Conservation (phyloP, 2,329 filamentous ascomycete genomes). For the Beauveria sp. region DNA sequence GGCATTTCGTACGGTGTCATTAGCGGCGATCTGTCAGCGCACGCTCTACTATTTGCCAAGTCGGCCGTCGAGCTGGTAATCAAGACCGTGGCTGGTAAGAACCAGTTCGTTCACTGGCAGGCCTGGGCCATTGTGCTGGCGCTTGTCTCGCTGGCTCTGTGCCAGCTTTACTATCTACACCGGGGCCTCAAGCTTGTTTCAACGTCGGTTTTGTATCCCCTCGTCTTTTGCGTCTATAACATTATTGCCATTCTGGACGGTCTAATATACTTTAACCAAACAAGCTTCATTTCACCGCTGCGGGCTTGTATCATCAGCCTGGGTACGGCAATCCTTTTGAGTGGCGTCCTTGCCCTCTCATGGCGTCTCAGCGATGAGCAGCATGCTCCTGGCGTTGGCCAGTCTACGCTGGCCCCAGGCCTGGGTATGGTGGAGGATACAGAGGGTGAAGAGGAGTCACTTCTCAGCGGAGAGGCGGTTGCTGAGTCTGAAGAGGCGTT, state of each 20-base stretch:
- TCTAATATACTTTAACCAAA: slow-evolving; percentile 92
- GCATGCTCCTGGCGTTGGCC: slow-evolving; percentile 49
- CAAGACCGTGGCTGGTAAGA: slow-evolving; percentile 72
- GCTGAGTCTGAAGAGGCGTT: slow-evolving; percentile 33
- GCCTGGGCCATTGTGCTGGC: slow-evolving; percentile 85
- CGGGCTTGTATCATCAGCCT: slow-evolving; percentile 77
- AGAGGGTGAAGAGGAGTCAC: slow-evolving; percentile 50
- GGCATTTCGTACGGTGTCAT: slow-evolving; percentile 85
- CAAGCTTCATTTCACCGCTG: slow-evolving; percentile 65
- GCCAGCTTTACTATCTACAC: slow-evolving; percentile 92
- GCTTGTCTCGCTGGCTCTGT: slow-evolving; percentile 73
- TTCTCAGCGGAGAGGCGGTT: slow-evolving; percentile 40
- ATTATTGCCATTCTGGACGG: slow-evolving; percentile 97
- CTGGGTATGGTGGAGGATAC: slow-evolving; percentile 72
- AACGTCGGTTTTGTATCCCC: slow-evolving; percentile 89
- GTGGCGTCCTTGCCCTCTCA: slow-evolving; percentile 82
- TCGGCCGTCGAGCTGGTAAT: slow-evolving; percentile 93
- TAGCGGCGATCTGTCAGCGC: slow-evolving; percentile 87
- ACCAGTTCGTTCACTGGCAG: slow-evolving; percentile 93
- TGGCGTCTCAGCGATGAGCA: slow-evolving; percentile 85
- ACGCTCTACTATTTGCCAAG: slow-evolving; percentile 88
- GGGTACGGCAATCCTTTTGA: slow-evolving; percentile 77
- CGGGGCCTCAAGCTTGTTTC: slow-evolving; percentile 89
- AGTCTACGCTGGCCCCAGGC: slow-evolving; percentile 71
- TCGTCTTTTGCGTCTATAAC: slow-evolving; percentile 98